Evolutionary conservation across 768 basidiomycete genomes (phyloP), one percentile per base, ranked within the genome.

Genomic region (Mycena albidolilacea): DNA sequence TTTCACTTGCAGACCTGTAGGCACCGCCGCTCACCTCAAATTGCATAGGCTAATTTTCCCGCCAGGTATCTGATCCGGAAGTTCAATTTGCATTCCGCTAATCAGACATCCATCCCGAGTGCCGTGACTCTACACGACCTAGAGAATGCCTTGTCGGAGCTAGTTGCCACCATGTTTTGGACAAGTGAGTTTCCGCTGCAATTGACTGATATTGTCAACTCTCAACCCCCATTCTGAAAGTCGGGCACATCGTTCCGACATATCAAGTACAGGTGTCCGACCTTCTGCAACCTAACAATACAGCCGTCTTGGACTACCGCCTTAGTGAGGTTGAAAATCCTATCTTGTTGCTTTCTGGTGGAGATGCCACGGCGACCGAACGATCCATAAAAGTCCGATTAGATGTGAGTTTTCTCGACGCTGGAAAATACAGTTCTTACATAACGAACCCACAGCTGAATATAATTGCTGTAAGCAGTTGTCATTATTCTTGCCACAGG

Each of bases 61-160:
- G 54, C 12, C 54, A 55, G 54, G 54, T 55, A 55, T 55, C 54
- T 55, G 54, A 12, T 55, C 3, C 54, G 30, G 23, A 55, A 55
- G 9, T 30, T 55, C 19, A 50, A 50, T 50, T 50, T 50, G 6
- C 48, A 50, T 10, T 7, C 48, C 17, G 48, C 48, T n/a, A 50
- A 50, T 50, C 19, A 50, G 19, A 50, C 9, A 11, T 21, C 19
- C 48, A 12, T 50, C 10, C 48, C 48, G 2, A 50, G 19, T 5
- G 12, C n/a, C 12, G 9, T 50, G 48, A 50, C 48, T 1, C 48
- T 50, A 11, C 48, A 50, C 48, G 48, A 21, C 6, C n/a, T 50
- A 0, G 48, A 50, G 12, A 50, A 50, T 50, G 5, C 48, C 3
- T 12, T n/a, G n/a, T n/a, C 48, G 12, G 48, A 50, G 48, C 48